These are phyloP conservation scores for Phytophthora cryptogea DNA, from an alignment of 352 stramenopile species.

Conservation along the genomic window DNA sequence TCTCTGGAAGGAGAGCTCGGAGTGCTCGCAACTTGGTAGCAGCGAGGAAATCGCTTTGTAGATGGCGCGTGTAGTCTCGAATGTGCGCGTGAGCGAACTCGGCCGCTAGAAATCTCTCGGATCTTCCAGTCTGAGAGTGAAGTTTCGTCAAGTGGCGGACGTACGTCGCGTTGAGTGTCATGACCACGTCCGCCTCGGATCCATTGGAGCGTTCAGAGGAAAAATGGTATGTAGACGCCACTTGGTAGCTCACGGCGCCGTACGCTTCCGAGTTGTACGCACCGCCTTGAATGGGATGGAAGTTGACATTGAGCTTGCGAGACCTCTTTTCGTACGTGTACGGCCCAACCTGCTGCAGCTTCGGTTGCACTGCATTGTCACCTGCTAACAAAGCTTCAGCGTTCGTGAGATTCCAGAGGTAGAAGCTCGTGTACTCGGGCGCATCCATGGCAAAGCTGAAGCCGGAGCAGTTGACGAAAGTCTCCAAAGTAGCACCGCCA, in stretches of 20 bases:
- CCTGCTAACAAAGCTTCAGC: conserved; percentile 34
- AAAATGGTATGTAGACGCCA: conserved; percentile 52
- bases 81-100: conserved; percentile 66
- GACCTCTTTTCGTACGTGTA: conserved; percentile 73
- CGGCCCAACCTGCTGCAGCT: conserved; percentile 57
- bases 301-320: conserved; percentile 57
- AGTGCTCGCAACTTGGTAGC: conserved; percentile 60
- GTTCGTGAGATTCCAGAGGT: conserved; percentile 80
- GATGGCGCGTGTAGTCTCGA: conserved; percentile 40
- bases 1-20: conserved; percentile 44
- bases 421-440: conserved; percentile 59
- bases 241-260: conserved; percentile 54
- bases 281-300: conserved; percentile 32
- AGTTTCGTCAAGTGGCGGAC: conserved; percentile 57
- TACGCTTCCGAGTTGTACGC: conserved; percentile 26
- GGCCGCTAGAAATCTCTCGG: conserved; percentile 62
- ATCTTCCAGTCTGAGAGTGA: conserved; percentile 36
- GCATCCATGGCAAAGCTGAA: conserved; percentile 58
- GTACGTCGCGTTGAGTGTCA: conserved; percentile 70
- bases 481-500: neutral
- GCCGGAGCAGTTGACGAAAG: conserved; percentile 33
- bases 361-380: conserved; percentile 19
- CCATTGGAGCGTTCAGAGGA: conserved; percentile 61
- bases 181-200: conserved; percentile 50
- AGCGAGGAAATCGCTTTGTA: conserved; percentile 58